Base-by-base conservation (phyloP, 331 rosid genomes). In the Phaseolus coccineus region DNA sequence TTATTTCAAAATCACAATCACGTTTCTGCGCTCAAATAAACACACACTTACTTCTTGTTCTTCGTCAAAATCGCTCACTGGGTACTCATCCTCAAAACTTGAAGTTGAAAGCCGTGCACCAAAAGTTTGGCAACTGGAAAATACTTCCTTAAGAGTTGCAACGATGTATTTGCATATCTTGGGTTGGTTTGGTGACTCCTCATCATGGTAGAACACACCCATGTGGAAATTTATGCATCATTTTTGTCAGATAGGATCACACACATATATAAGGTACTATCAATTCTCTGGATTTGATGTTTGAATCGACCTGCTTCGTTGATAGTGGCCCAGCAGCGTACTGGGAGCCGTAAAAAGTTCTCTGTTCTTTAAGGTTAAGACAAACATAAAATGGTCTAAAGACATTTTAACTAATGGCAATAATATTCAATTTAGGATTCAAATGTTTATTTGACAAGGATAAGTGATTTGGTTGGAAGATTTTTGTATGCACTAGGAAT, bases 261-360 rank as follows among this genome's bases (percentile, higher is more conserved):
- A 76, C 48, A 67, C 65, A 55, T 46, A 30, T 48, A 51, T 13
- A 37, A 30, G 19, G 39, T 22, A 47, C 40, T 19, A 58, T 5
- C 50, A 30, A 55, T 40, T 53, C 37, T 67, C 2, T 70, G 48
- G 31, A 59, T 58, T 59, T 37, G 25, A 59, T 78, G 53, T 33
- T 71, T 24, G n/a, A 59, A 65, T 83, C 81, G 84, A 81, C 77
- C 53, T 68, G 65, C 70, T 82, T 84, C 61, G 74, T 51, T 86
- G 93, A 90, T 65, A 86, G 91, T 77, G 91, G 88, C 97, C 77
- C 80, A 67, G 53, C 85, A 91, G 74, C 96, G 87, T 88, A 83
- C 80, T 84, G 58, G 80, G 53, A 84, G 66, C 76, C 57, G 78
- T 77, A 62, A 24, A 30, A 42, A 25, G 77, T 70, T 66, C 47